phyloP scores from a whole-genome alignment of 768 basidiomycete species.

The Lentinula lateritia region DNA sequence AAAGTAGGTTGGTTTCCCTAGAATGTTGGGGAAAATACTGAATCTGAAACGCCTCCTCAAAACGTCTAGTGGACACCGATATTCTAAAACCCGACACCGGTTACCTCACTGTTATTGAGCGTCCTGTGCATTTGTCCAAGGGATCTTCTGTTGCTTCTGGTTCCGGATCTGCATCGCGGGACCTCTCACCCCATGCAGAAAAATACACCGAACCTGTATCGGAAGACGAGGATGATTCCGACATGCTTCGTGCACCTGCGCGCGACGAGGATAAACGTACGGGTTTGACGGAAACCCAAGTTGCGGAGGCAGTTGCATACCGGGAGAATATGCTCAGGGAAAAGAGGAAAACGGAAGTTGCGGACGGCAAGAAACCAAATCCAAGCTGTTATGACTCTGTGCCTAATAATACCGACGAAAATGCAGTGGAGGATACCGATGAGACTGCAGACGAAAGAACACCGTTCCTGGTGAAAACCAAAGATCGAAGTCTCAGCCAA shows the following conservation, averaged over 20 bases:
- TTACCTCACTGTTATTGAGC: constrained; percentile 65
- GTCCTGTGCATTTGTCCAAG: constrained; percentile 43
- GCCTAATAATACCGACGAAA: constrained; percentile 8
- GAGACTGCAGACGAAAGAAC: constrained; percentile 24
- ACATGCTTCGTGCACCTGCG: constrained; percentile 58
- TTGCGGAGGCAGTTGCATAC: constrained; percentile 81
- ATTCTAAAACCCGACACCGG: constrained; percentile 91
- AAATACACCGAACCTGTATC: constrained; percentile 86
- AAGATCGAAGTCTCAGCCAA: constrained; percentile 17
- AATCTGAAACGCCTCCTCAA: background rate
- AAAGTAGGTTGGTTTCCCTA: constrained; percentile 48
- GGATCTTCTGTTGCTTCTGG: constrained; percentile 37
- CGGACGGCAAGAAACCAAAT: constrained; percentile 7
- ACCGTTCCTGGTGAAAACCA: constrained; percentile 28
- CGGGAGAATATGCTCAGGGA: constrained; percentile 76
- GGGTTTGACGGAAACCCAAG: constrained; percentile 66
- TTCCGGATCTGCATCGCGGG: constrained; percentile 38
- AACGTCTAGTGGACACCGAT: constrained; percentile 77
- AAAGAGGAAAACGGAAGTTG: constrained; percentile 18
- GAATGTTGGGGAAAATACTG: too few relatives aligned
- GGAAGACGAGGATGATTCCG: constrained; percentile 92
- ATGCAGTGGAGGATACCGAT: constrained; percentile 16
- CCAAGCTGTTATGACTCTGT: background rate
- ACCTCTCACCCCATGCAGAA: constrained; percentile 20
- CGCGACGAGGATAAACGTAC: constrained; percentile 79